phyloP scores from a whole-genome alignment of 2,329 filamentous ascomycete species.

The Alternaria tenuissima region DNA sequence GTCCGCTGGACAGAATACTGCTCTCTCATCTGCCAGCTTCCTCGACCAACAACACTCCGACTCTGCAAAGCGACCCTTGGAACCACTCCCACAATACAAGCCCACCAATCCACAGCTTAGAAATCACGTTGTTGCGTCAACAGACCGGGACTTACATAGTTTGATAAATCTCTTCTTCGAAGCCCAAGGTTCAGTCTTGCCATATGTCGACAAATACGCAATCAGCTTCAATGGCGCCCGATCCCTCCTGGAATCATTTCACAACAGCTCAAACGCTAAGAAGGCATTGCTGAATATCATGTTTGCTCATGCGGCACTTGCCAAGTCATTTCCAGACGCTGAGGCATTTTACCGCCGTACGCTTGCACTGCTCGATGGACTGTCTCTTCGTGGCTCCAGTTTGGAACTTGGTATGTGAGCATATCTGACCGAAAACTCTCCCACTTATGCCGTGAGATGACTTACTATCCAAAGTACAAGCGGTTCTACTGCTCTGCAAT shows the following conservation, averaged over 20 bases:
- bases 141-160: neutral
- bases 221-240: neutral
- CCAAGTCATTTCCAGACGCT: neutral
- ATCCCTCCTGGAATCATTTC: neutral
- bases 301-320: neutral
- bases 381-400: neutral
- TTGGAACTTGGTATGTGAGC: neutral
- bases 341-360: neutral
- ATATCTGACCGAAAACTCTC: neutral
- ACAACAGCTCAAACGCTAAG: neutral
- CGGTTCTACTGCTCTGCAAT: neutral
- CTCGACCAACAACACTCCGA: neutral
- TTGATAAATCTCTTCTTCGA: neutral
- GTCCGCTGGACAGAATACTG: neutral
- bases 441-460: neutral
- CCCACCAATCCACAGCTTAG: neutral
- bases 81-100: neutral
- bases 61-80: neutral
- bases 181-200: neutral
- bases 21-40: neutral
- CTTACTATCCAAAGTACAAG: neutral
- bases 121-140: neutral
- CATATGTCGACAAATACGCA: neutral
- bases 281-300: neutral
- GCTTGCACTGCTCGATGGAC: neutral